Evolutionary conservation across 352 stramenopile species (phyloP).

Genomic region (Elongisporangium undulatum): DNA sequence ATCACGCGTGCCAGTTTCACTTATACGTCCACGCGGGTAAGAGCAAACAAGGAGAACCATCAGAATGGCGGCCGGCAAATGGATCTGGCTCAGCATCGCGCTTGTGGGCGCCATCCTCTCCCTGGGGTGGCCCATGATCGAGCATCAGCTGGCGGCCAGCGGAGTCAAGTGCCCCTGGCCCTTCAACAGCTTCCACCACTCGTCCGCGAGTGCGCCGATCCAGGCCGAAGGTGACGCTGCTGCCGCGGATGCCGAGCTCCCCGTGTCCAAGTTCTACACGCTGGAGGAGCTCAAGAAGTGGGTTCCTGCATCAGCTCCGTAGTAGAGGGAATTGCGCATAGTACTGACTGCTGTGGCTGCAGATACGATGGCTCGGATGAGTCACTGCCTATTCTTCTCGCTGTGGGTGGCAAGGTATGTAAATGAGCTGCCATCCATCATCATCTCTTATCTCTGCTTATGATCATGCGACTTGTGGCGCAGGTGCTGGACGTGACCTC

Average conservation of each 20-base stretch:
- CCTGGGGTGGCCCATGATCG: conserved; percentile 66
- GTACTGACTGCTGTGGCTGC: conserved; percentile 10
- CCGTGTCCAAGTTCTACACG: conserved; percentile 37
- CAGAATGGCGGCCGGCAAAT: conserved; percentile 30
- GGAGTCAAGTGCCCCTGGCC: conserved; percentile 65
- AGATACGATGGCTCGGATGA: conserved; percentile 69
- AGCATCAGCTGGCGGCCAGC: conserved; percentile 49
- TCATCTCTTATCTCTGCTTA: not conserved
- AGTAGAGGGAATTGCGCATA: too few species aligned
- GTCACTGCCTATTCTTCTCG: conserved; percentile 57
- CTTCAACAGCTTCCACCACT: conserved; percentile 23
- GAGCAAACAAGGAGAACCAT: conserved; percentile 3
- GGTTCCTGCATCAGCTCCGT: too few species aligned
- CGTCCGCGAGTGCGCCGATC: conserved; percentile 23
- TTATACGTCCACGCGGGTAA: conserved; percentile 1
- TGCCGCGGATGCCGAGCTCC: conserved; percentile 19
- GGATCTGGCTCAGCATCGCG: conserved; percentile 43
- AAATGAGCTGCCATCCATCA: not conserved
- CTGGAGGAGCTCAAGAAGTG: conserved; percentile 59
- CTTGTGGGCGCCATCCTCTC: conserved; percentile 49
- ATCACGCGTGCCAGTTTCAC: not conserved
- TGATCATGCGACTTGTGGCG: not conserved
- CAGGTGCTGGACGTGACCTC: conserved; percentile 68
- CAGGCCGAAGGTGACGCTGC: conserved; percentile 13
- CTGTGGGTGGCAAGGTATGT: conserved; percentile 67